Base-by-base conservation (phyloP, 495 filamentous ascomycete species). In the Bryoglossum gracile region DNA sequence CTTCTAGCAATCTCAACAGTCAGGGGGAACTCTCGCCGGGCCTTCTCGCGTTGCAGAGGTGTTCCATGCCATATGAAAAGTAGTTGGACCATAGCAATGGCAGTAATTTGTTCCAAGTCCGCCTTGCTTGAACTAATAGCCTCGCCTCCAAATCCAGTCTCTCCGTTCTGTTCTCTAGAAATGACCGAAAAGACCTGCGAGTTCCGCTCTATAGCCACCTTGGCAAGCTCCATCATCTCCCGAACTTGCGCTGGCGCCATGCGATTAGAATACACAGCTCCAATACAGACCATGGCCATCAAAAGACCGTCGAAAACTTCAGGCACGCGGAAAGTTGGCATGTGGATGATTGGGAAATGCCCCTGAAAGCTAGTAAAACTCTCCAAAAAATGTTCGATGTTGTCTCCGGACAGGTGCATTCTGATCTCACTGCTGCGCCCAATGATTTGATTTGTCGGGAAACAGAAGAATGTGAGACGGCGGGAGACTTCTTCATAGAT, bases 321-420 rank as follows among this genome's bases (percentile, higher is more conserved):
- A 43, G 73, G 62, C 25, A 79, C 70, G 47, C 77, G 70, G 59
- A 86, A 85, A 2, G 81, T 81, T 35, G 82, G 78, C 53, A 82
- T 67, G 52, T 86, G 82, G 11, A 86, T 68, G 52, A 83, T 72
- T n/a, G 82, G 74, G 61, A 84, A 82, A 62, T 85, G 82, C 47
- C 69, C 69, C 49, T 84, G 77, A 57, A 78, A 84, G 59, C 81
- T 76, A 46, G 67, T 73, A 62, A 78, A 84, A 13, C 71, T 62
- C 24, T 75, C 69, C 43, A 82, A 68, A 57, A 84, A 82, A 48
- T 81, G 69, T 57, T 71, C 78, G 54, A 86, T 64, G 59, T 81
- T 76, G 41, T 75, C 67, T 14, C 73, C 68, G 10, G 74, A 76
- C 50, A 86, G 69, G 61, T 73, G 75, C 21, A 61, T 60, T 53